Evolutionary conservation across 1,284 basidiomycete species (phyloP), one percentile per base, ranked within the genome.

Genomic region (Ceratobasidium theobromae): DNA sequence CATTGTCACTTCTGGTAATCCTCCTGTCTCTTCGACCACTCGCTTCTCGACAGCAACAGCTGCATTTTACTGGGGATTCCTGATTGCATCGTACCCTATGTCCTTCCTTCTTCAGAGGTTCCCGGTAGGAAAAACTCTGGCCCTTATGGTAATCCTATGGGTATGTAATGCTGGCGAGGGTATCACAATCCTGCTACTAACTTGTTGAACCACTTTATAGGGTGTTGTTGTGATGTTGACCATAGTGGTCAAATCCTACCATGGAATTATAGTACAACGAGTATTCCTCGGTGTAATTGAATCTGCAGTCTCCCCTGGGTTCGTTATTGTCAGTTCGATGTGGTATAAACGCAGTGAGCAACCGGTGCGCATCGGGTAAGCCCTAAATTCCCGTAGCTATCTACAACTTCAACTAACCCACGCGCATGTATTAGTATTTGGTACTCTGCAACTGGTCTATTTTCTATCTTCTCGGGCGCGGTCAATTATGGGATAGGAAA

Each of bases 61-160:
- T 1, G 72, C 71, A 0, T 82, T 82, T 74, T 82, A 82, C 73
- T 80, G 76, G 70, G 80, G 80, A 18, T 81, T 79, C 71, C 76
- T 80, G 55, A 75, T 76, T 5, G 76, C 75, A 12, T 75, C 74
- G 21, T 65, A 80, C 0, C 80, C 80, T 0, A 76, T 78, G 69
- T 76, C 79, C 1, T 71, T 80, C 6, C 58, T 81, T 27, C 76
- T 80, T 11, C 77, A 79, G 32, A 75, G 78, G 9, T 68, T 79
- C 21, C 78, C 78, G n/a, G 68, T 79, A 46, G 76, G 75, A 54
- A 73, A 73, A 43, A 73, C 76, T 0, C 70, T 76, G 27, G 72
- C 73, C 0, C 4, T 69, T 4, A 60, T 66, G 65, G 62, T 73
- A 1, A 69, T 74, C 60, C 69, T 74, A 65, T 73, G 23, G 35